Evolutionary conservation across 2,329 filamentous ascomycete species (phyloP), one percentile per base, ranked within the genome.

Genomic region (Beauveria pseudobassiana): DNA sequence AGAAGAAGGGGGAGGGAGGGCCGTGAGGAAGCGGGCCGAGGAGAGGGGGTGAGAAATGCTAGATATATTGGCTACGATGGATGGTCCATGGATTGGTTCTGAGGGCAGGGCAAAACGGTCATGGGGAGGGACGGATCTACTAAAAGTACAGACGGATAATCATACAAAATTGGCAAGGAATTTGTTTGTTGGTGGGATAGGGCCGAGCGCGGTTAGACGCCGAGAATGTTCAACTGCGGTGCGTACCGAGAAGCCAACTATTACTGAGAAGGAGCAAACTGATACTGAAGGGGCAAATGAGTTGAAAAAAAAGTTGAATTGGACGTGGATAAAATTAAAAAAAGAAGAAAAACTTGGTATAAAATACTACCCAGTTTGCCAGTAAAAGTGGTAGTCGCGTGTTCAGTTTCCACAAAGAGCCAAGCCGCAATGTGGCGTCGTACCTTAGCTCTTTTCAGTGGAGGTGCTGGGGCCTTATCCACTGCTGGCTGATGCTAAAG

Each of bases 391-490:
- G n/a, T 42, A 46, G 57, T 59, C 57, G 57, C 57, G 57, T 59
- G 57, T 51, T 59, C 57, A 59, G n/a, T 52, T 59, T 42, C 57
- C 57, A 59, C 16, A 59, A 59, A n/a, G 26, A 45, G 57, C 28
- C 43, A 59, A 43, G 49, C 49, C 20, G 16, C 22, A 4, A 9
- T 34, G 30, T 45, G 43, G n/a, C 43, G 43, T 45, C 43, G 46
- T 49, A n/a, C n/a, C n/a, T n/a, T n/a, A 24, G 48, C 43, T 55
- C 5, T 43, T 26, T 50, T 30, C 24, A 3, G 12, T 50, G 22
- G n/a, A 30, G 28, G 28, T 7, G 26, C 7, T 7, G 26, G 22
- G 43, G 20, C 1, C 45, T 16, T 12, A 7, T 12, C 40, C 40
- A 48, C 45, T 24, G 10, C n/a, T 8, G 45, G 22, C 9, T 34